Conservation (phyloP, 495 filamentous ascomycete genomes). For the Lineolata rhizophorae region DNA sequence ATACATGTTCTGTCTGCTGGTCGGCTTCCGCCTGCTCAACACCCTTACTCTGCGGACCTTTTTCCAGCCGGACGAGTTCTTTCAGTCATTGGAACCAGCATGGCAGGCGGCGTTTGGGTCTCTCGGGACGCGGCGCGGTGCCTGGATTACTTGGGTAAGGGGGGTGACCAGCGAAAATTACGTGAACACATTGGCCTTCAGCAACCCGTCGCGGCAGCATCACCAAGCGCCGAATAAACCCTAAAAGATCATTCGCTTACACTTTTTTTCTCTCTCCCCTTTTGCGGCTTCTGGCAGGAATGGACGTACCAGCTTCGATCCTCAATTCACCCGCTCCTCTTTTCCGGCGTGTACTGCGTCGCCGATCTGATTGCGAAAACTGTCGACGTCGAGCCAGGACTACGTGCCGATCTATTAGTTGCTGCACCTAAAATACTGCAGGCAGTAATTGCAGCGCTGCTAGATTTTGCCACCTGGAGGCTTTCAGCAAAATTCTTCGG, state of each 20-base stretch:
- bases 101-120: conserved; percentile 81
- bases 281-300: conserved; percentile 37
- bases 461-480: conserved; percentile 81
- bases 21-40: conserved; percentile 66
- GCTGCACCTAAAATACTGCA: conserved; percentile 55
- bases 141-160: conserved; percentile 91
- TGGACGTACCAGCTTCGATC: conserved; percentile 81
- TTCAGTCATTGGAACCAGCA: conserved; percentile 86
- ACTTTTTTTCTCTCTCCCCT: not conserved
- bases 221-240: not conserved
- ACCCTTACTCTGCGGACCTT: conserved; percentile 74
- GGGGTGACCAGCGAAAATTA: conserved; percentile 1
- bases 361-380: conserved; percentile 28
- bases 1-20: conserved; percentile 21
- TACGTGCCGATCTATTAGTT: conserved; percentile 40
- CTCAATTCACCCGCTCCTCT: conserved; percentile 73
- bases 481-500: conserved; percentile 58
- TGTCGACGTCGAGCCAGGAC: conserved; percentile 24
- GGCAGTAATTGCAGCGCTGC: conserved; percentile 50
- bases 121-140: conserved; percentile 26
- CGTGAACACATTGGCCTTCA: too few species aligned
- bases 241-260: not conserved
- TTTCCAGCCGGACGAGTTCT: conserved; percentile 99
- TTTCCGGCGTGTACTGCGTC: conserved; percentile 53
- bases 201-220: too few species aligned